Evolutionary conservation across 1,284 basidiomycete genomes (phyloP).

Genomic region (Microbotryum lychnidis-dioicae): DNA sequence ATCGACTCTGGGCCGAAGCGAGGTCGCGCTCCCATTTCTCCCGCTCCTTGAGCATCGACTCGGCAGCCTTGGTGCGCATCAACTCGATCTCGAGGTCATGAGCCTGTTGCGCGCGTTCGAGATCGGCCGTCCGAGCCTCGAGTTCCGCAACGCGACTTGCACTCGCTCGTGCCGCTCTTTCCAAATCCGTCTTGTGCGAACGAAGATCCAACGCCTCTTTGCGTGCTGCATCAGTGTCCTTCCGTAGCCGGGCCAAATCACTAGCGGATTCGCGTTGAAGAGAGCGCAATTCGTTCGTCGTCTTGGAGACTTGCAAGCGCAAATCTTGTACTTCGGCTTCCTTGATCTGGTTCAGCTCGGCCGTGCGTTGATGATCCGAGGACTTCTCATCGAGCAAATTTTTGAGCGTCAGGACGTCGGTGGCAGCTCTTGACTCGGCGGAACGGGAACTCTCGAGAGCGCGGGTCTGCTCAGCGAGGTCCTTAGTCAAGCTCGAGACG

Average conservation of each 20-base stretch:
- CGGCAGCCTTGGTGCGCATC: slow-evolving; percentile 62
- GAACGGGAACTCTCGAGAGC: slow-evolving; percentile 12
- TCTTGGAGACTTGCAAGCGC: slow-evolving; percentile 15
- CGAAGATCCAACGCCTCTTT: slow-evolving; percentile 18
- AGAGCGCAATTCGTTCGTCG: slow-evolving; percentile 27
- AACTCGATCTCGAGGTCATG: slow-evolving; percentile 58
- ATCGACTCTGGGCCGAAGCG: slow-evolving; percentile 53
- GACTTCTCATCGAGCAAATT: slow-evolving; percentile 26
- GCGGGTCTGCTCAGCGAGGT: slow-evolving; percentile 30
- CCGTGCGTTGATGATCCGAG: slow-evolving; percentile 18
- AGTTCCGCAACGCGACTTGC: slow-evolving; percentile 3
- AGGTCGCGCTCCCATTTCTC: slow-evolving; percentile 71
- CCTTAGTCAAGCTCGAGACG: slow-evolving; percentile 27
- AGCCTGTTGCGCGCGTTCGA: slow-evolving; percentile 30
- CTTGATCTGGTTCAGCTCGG: slow-evolving; percentile 17
- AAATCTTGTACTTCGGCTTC: slow-evolving; percentile 25
- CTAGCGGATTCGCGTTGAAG: slow-evolving; percentile 21
- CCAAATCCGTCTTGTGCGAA: slow-evolving; percentile 21
- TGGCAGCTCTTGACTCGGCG: slow-evolving; percentile 2
- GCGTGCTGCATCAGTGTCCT: slow-evolving; percentile 16
- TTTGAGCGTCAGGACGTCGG: slow-evolving; percentile 18
- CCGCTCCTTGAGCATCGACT: slow-evolving; percentile 38
- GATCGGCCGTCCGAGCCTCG: slow-evolving; percentile 14
- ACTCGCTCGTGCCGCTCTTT: slow-evolving; percentile 5
- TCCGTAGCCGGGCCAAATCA: slow-evolving; percentile 9